Percentiles rank a stretch among this genome's conserved stretches.
Conservation (phyloP, 1,284 basidiomycete species). For the Singerocomus inundabilis region DNA sequence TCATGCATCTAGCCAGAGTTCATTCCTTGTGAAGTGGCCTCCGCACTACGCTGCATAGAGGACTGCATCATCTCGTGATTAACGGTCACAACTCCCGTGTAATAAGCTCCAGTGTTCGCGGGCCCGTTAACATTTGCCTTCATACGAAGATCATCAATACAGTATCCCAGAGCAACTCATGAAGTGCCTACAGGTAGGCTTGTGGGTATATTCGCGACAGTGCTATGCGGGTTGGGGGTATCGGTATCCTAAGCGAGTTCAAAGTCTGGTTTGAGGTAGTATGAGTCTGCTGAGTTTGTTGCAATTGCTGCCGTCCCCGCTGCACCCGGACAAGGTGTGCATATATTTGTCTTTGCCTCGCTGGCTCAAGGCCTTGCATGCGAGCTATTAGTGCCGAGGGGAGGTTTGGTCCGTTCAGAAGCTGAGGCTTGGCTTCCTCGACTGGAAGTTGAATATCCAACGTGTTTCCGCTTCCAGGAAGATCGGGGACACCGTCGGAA, state of each 20-base stretch:
- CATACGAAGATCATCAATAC: constrained; percentile 6
- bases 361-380: constrained; percentile 30
- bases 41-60: constrained; percentile 54
- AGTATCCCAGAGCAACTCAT: neutral
- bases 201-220: constrained; percentile 11
- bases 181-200: constrained; percentile 20
- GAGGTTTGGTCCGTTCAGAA: neutral
- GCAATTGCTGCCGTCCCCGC: constrained; percentile 31
- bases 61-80: constrained; percentile 60
- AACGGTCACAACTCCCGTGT: constrained; percentile 33
- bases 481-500: constrained; percentile 57
- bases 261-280: constrained; percentile 12
- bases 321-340: constrained; percentile 18
- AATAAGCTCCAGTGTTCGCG: constrained; percentile 10
- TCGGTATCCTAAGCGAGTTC: constrained; percentile 13
- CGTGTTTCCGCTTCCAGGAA: constrained; percentile 31
- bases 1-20: constrained; percentile 13
- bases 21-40: constrained; percentile 31
- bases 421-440: constrained; percentile 25
- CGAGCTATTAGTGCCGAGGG: constrained; percentile 17
- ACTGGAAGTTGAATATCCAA: constrained; percentile 5
- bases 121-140: constrained; percentile 17
- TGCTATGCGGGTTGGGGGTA: constrained; percentile 12
- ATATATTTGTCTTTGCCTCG: constrained; percentile 20
- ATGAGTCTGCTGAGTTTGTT: constrained; percentile 29